Base-by-base conservation (phyloP, 495 filamentous ascomycete species). In the Clohesyomyces aquaticus region DNA sequence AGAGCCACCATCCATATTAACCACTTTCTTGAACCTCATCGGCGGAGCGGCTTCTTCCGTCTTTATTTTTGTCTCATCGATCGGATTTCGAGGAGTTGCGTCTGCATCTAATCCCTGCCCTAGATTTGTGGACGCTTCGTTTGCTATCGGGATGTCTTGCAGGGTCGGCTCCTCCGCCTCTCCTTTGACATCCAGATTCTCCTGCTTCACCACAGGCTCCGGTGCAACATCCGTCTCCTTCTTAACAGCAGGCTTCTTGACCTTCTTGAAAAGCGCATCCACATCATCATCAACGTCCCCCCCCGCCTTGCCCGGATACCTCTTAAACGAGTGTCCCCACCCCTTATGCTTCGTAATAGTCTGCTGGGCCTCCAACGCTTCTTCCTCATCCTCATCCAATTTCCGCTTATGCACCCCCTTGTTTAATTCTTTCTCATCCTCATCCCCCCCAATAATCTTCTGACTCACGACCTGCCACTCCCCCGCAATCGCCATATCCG, bases 401-500 rank as follows among this genome's bases (percentile, higher is more conserved):
- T 91, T 91, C 59, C 89, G 79, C 72, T 93, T 93, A 26, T 84
- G 77, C 16, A 86, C 79, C n/a, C 87, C 87, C 27, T 78, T 71
- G 29, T 61, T 76, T 43, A 70, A 63, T 4, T 73, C 71, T 1
- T 85, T 77, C 11, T 38, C 14, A 14, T 78, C 69, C 50, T 81
- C 16, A 76, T 68, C 49, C 62, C 69, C 52, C 45, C 47, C 45
- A 2, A 63, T 41, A 4, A 52, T 23, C n/a, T 67, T 78, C 71
- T 87, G 83, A 2, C 83, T 81, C 0, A 89, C 83, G 6, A 87
- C 88, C 69, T 89, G 82, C 94, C 94, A 99, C 47, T 94, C 89
- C 21, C 94, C 91, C n/a, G 87, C 87, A 79, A 96, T 82, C 3
- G 91, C 91, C 85, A 96, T 86, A 56, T 91, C 88, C 6, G 79